Base-by-base conservation (phyloP, 2,329 filamentous ascomycete species). In the Penicillium sp. region DNA sequence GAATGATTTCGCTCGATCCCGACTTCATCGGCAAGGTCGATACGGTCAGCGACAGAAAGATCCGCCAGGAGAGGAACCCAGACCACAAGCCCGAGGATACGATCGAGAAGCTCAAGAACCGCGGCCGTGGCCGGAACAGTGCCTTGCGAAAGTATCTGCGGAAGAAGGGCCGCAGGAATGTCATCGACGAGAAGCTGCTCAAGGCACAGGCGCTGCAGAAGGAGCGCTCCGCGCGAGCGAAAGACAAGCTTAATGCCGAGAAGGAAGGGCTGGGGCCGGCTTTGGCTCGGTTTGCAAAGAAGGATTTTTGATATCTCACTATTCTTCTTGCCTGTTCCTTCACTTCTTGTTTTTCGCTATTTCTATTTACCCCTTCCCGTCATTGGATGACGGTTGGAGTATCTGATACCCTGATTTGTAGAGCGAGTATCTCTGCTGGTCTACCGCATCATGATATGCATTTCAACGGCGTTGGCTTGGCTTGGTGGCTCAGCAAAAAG, bases 1-100 rank as follows among this genome's bases (percentile, higher is more conserved):
- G 97, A 74, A 99, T 98, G 92, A 99, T 99, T 66, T 91, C 92
- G 1, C 83, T 99, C 23, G 90, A 99, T 74, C 94, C 95, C 69
- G 91, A 95, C 77, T 96, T 93, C 74, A 88, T 99, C 70, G 95
- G 95, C 59, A 92, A 89, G 69, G 84, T 99, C 35, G 93, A 99
- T 75, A 82, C 93, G 61, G 86, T 91, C 55, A 92, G 90, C 41
- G 88, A 93, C 64, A 85, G 91, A 80, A 89, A 95, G 81, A 85
- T 90, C 53, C 85, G 88, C 72, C 88, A 88, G 29, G 92, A 96
- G 71, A 88, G 86, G 73, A 90, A 96, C 73, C 84, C 96, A 46
- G 94, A 98, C 69, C 84, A 87, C 8, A 89, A 89, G 69, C 82
- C 84, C 29, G 83, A 84, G 58, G 86, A 88, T 65, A 79, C 81